Conservation (phyloP, 169 alveolate genomes). For the Eimeria praecox region DNA sequence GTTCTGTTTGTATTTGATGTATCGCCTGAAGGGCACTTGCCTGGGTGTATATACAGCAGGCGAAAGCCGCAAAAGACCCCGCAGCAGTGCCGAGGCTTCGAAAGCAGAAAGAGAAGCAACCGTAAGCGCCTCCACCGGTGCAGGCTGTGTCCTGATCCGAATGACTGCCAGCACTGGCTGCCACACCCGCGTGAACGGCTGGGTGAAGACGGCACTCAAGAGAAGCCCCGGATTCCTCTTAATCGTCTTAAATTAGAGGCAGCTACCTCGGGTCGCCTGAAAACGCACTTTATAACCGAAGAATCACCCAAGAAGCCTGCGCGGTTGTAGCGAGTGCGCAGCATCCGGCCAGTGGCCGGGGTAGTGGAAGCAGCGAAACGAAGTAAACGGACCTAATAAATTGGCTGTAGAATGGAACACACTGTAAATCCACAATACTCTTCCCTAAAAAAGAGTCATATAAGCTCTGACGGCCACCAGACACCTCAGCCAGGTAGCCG, state of each 20-base stretch:
- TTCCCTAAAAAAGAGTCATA: not conserved
- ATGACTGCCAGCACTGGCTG: not conserved
- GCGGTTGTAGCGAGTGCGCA: constrained; percentile 29
- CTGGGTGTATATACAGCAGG: not conserved
- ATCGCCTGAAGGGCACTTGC: not conserved
- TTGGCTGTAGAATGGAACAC: not conserved
- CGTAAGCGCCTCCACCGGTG: not conserved
- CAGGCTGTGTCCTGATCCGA: not conserved
- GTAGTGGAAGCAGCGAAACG: not conserved
- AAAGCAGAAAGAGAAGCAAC: not conserved
- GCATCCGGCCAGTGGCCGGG: constrained; percentile 66
- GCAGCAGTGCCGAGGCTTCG: not conserved
- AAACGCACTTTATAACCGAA: not conserved
- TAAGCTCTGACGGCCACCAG: constrained; percentile 60
- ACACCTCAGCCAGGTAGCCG: constrained; percentile 75
- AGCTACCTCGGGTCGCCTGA: not conserved
- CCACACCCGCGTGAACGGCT: not conserved
- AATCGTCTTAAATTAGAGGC: not conserved
- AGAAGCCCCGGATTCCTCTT: not conserved
- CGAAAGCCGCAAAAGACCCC: not conserved
- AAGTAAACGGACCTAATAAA: not conserved
- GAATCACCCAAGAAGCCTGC: constrained; percentile 61
- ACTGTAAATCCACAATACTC: constrained; percentile 39
- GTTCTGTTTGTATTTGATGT: not conserved
- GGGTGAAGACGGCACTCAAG: not conserved